Evolutionary conservation across 345 rosid species (phyloP), one percentile per base, ranked within the genome.

Genomic region (Salix dunnii): DNA sequence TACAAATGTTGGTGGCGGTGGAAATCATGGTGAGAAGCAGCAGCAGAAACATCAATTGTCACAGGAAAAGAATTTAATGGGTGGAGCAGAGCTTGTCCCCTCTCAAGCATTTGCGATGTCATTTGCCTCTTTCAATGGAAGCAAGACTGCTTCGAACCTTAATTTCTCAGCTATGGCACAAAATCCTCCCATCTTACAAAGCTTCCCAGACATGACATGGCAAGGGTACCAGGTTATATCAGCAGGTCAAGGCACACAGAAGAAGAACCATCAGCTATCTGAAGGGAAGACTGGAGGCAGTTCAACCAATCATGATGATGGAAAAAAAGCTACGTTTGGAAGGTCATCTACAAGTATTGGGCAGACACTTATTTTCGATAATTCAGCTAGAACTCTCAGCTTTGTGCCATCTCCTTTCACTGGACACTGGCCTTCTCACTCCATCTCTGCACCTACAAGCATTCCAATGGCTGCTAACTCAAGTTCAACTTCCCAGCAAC

Each of bases 361-460:
- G 25, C 90, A 82, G 78, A 79, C 89, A 9, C 82, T 83, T 74
- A 83, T 81, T 78, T 88, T 88, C 71, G 89, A 88, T 72, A 82
- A 87, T 79, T 81, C 91, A 60, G 78, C 88, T 35, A 79, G 85
- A 75, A 83, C 82, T 38, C 88, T 87, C 33, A 85, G 81, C 82
- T 87, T 87, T 72, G 85, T 76, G 65, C 81, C 93, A 10, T 73
- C 81, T 27, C 82, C 84, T 18, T 64, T 63, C 55, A 14, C 58
- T 27, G 90, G 89, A 74, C 75, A 84, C 73, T 84, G 90, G 90
- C 82, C 85, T 68, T 76, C 89, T 33, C 79, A 70, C 55, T 12
- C 86, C 40, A 23, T 58, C 63, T 38, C 66, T 17, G 46, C 72
- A 33, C 38, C 70, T 27, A 36, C 46, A 11, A 67, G 49, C 43